Percentiles rank a stretch among this genome's conserved stretches.
Conservation (phyloP, 2,329 filamentous ascomycete genomes). For the Endocalyx cinctus region DNA sequence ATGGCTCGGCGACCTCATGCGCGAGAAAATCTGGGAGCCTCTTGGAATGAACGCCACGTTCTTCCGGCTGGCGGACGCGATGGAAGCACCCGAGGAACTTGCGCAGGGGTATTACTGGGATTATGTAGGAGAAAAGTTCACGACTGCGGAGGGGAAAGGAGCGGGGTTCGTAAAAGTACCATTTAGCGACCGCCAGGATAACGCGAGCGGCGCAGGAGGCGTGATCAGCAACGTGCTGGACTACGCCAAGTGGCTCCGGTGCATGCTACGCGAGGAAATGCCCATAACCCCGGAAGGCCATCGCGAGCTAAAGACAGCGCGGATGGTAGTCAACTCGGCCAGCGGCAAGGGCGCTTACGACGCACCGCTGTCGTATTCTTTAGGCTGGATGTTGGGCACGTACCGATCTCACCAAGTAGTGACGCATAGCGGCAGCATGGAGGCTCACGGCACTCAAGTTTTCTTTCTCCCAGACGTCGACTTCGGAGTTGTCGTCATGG, state of each 20-base stretch:
- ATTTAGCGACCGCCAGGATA: slow-evolving; percentile 19
- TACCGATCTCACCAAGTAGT: slow-evolving; percentile 40
- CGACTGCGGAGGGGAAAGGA: slow-evolving; percentile 1
- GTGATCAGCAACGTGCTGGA: slow-evolving; percentile 44
- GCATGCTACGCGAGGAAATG: slow-evolving; percentile 35
- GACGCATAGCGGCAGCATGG: slow-evolving; percentile 38
- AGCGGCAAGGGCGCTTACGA: slow-evolving; percentile 22
- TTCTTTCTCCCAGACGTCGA: slow-evolving; percentile 39
- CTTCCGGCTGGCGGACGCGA: no score
- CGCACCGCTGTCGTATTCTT: slow-evolving; percentile 32
- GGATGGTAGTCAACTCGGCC: slow-evolving; percentile 19
- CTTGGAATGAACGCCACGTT: slow-evolving; percentile 40
- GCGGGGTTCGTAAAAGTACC: slow-evolving; percentile 22
- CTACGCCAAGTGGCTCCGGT: slow-evolving; percentile 47
- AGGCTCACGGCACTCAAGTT: slow-evolving; percentile 39
- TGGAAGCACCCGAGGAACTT: slow-evolving; percentile 30
- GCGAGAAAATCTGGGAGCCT: slow-evolving; percentile 36
- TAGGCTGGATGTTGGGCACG: slow-evolving; percentile 33
- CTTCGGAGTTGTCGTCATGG: slow-evolving; percentile 38
- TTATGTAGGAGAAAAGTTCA: slow-evolving; percentile 12
- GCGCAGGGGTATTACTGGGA: slow-evolving; percentile 40
- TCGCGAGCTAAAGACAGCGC: slow-evolving; percentile 27
- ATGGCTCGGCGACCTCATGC: slow-evolving; percentile 35
- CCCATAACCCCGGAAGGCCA: slow-evolving; percentile 30
- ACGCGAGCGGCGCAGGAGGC: slow-evolving; percentile 36